Evolutionary conservation across 2,329 filamentous ascomycete genomes (phyloP).

Genomic region (Hymenoscyphus linearis): DNA sequence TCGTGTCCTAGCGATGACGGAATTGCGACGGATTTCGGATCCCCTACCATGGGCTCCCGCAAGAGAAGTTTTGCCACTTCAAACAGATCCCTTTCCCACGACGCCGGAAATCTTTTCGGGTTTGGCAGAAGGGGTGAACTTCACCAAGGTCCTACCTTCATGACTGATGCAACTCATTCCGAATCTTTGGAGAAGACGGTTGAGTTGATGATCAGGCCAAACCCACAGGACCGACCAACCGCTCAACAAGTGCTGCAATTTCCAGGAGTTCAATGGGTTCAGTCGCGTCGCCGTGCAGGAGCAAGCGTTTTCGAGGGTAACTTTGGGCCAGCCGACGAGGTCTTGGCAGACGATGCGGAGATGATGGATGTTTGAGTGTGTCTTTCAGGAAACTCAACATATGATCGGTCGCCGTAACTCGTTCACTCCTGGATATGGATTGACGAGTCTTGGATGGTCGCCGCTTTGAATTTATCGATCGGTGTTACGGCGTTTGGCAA

Average conservation of each 20-base stretch:
- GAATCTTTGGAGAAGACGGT: slow-evolving; percentile 81
- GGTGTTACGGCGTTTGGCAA: slow-evolving; percentile 25
- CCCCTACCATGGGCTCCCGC: slow-evolving; percentile 29
- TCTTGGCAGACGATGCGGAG: slow-evolving; percentile 34
- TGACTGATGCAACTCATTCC: slow-evolving; percentile 68
- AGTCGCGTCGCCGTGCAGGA: slow-evolving; percentile 69
- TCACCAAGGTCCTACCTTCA: slow-evolving; percentile 73
- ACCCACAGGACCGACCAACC: slow-evolving; percentile 67
- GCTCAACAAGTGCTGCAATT: slow-evolving; percentile 68
- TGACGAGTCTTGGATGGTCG: slow-evolving; percentile 26
- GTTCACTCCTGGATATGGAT: slow-evolving; percentile 30
- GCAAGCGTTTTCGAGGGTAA: slow-evolving; percentile 96
- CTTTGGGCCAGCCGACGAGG: slow-evolving; percentile 72
- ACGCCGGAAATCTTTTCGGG: slow-evolving; percentile 32
- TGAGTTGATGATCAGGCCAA: slow-evolving; percentile 77
- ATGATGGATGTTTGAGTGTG: slow-evolving; percentile 33
- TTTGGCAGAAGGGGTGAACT: slow-evolving; percentile 49
- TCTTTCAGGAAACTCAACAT: slow-evolving; percentile 15
- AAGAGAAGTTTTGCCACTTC: slow-evolving; percentile 28
- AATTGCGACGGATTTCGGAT: slow-evolving; percentile 34
- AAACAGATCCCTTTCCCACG: slow-evolving; percentile 30
- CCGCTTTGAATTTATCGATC: slow-evolving; percentile 18
- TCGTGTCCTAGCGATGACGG: slow-evolving; percentile 37
- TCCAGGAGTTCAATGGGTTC: slow-evolving; percentile 75
- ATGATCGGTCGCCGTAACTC: slow-evolving; percentile 16